These are phyloP conservation scores for Aspergillus panamensis DNA, from an alignment of 495 filamentous ascomycete genomes.

Conservation along the genomic window DNA sequence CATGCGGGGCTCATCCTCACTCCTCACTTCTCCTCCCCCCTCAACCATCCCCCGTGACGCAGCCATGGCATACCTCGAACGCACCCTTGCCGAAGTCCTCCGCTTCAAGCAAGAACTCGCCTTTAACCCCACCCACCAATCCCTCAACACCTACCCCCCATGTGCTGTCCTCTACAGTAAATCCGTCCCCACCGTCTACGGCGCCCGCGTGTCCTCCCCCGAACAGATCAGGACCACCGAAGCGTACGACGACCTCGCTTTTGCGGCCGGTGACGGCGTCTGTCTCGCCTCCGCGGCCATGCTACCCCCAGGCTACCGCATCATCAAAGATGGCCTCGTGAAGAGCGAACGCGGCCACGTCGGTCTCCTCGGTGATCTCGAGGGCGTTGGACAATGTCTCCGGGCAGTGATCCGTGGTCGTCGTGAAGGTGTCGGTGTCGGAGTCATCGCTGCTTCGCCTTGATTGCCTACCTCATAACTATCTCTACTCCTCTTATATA, in stretches of 20 bases:
- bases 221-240: slow-evolving; percentile 71
- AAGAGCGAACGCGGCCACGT: slow-evolving; percentile 84
- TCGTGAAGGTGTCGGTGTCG: slow-evolving; percentile 66
- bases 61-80: slow-evolving; percentile 70
- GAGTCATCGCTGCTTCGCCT: slow-evolving; percentile 14
- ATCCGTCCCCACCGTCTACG: slow-evolving; percentile 78
- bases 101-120: slow-evolving; percentile 71
- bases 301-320: slow-evolving; percentile 75
- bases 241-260: slow-evolving; percentile 83
- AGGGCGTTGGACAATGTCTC: slow-evolving; percentile 73
- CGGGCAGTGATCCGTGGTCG: slow-evolving; percentile 62
- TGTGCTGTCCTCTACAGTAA: slow-evolving; percentile 86
- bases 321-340: slow-evolving; percentile 67
- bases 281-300: slow-evolving; percentile 82
- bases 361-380: slow-evolving; percentile 77
- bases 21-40: slow-evolving; percentile 37
- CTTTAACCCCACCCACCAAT: slow-evolving; percentile 56
- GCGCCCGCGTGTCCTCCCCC: slow-evolving; percentile 62
- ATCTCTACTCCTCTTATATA: not conserved
- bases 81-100: slow-evolving; percentile 67
- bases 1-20: slow-evolving; percentile 30
- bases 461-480: not conserved
- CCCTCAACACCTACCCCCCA: slow-evolving; percentile 71
- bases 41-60: slow-evolving; percentile 46
- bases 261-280: slow-evolving; percentile 86